These are phyloP conservation scores for Jatropha multifida DNA, from an alignment of 441 rosid genomes.

Conservation along the genomic window DNA sequence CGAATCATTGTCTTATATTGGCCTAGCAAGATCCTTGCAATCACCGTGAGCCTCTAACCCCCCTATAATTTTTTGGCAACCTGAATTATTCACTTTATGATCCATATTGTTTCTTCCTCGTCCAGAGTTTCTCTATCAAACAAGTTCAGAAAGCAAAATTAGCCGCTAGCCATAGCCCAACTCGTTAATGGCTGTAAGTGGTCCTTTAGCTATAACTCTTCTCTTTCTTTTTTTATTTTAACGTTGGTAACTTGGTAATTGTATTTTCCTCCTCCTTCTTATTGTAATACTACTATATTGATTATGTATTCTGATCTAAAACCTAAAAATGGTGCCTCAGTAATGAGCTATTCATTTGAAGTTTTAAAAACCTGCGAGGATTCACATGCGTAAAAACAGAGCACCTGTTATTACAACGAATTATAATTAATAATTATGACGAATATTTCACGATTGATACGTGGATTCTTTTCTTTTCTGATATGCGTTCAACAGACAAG, in stretches of 20 bases:
- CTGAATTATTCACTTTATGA: not conserved
- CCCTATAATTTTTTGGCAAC: not conserved
- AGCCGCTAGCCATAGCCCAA: not conserved
- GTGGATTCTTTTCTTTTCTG: too few species aligned
- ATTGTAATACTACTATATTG: not conserved
- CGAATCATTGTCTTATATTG: conserved; percentile 23
- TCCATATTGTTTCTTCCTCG: not conserved
- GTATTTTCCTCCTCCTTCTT: not conserved
- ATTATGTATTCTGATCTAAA: not conserved
- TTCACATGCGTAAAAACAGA: not conserved
- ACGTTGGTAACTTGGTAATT: too few species aligned
- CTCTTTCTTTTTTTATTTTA: not conserved
- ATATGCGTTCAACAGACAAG: too few species aligned
- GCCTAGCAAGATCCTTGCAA: conserved; percentile 19
- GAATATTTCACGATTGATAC: too few species aligned
- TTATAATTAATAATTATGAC: too few species aligned
- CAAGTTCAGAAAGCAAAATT: not conserved
- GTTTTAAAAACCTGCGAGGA: not conserved
- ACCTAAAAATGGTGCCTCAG: not conserved
- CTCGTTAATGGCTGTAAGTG: conserved; percentile 21
- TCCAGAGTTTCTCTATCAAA: not conserved
- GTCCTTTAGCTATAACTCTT: not conserved
- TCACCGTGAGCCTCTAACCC: conserved; percentile 8
- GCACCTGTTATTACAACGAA: not conserved
- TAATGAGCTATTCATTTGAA: not conserved